Evolutionary conservation across 2,329 filamentous ascomycete genomes (phyloP), one percentile per base, ranked within the genome.

Genomic region (Cladosporium velox): DNA sequence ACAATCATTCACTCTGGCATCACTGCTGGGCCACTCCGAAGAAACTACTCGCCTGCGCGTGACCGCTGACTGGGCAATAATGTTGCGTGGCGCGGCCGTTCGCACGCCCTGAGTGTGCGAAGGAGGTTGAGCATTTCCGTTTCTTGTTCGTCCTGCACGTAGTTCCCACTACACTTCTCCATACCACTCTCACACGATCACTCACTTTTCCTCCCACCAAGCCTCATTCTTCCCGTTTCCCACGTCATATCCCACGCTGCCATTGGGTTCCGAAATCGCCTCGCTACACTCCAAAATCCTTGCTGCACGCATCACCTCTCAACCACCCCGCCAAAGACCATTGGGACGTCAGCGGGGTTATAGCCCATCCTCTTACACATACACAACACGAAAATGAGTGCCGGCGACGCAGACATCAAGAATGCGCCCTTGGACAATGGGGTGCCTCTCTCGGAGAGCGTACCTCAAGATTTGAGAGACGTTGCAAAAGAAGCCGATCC

Each of bases 1-100:
- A 64, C 61, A 47, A 35, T 41, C 61, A 34, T 64, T 64, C 61
- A 64, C 61, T 64, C 35, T 64, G 61, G 61, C 61, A 64, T 64
- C 61, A 64, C 38, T 64, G 61, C 51, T 64, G 61, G 55, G 61
- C 61, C 61, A 38, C 51, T 64, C 61, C 61, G 61, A 55, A 64
- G 61, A 64, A 64, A 64, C 61, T 64, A 64, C 51, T 57, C 61
- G 61, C 51, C 35, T 57, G 61, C 61, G 61, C 61, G 61, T 64
- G 61, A 64, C 61, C 51, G 61, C 61, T 64, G 61, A 64, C 61
- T 64, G 61, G 61, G 61, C 61, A 57, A 63, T 35, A 28, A 63
- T 63, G 59, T 35, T 63, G 47, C 49, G 51, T 64, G 61, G 61
- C 51, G 61, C 49, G 47, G 44, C 60, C 47, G 21, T 49, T 51